phyloP scores from a whole-genome alignment of 176 grass and related monocot genomes.

The Puccinellia tenuiflora region DNA sequence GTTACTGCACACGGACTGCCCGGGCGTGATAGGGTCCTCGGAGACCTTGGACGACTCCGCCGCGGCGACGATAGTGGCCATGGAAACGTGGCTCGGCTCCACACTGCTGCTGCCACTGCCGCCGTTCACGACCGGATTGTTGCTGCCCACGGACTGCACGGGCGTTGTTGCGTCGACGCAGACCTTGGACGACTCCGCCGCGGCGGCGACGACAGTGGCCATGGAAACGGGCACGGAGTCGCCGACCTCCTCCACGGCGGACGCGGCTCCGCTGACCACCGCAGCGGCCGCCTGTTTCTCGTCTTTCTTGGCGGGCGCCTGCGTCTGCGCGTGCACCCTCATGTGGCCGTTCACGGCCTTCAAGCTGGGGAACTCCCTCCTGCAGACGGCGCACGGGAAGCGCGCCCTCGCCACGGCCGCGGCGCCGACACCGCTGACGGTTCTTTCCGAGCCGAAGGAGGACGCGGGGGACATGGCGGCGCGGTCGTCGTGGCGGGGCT shows the following conservation, averaged over 20 bases:
- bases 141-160: too few species aligned
- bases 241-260: background rate
- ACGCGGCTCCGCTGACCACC: background rate
- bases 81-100: too few species aligned
- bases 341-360: slow-evolving; percentile 29
- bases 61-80: too few species aligned
- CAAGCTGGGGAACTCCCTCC: background rate
- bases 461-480: too few species aligned
- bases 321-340: slow-evolving; percentile 14
- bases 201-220: background rate
- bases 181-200: too few species aligned
- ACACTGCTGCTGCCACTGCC: too few species aligned
- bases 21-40: too few species aligned
- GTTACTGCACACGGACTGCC: too few species aligned
- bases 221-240: background rate
- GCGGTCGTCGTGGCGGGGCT: background rate
- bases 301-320: too few species aligned
- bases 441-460: background rate
- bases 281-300: background rate
- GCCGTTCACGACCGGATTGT: too few species aligned
- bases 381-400: slow-evolving; percentile 1
- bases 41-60: too few species aligned
- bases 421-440: background rate
- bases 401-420: background rate
- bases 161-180: too few species aligned